Evolutionary conservation across 2,329 filamentous ascomycete genomes (phyloP), one percentile per base, ranked within the genome.

Genomic region (Diaporthe aspalathi): DNA sequence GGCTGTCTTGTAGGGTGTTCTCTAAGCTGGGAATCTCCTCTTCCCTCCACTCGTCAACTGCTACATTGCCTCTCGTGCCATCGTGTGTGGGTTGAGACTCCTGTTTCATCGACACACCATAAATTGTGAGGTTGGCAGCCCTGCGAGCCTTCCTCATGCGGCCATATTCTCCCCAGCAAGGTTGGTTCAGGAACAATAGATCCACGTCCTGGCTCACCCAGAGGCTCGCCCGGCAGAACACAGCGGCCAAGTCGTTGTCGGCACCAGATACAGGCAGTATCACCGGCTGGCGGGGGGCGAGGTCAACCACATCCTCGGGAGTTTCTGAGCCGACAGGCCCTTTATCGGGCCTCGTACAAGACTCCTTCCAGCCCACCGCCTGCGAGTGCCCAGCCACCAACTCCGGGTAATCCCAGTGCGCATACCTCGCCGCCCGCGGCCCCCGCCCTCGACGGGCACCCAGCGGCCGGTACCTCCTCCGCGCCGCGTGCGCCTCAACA

Each of bases 171-270:
- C 72, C 35, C 78, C 78, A 78, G 35, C 53, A 22, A 7, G 77
- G 75, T 17, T 75, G 71, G 57, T 82, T 79, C 17, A 83, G 49
- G 20, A 82, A 75, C 17, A 84, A 73, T 11, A 83, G 77, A 20
- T 78, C 73, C 14, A 75, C 76, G 49, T 74, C 75, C 1, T 71
- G 67, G 4, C 75, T 70, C 20, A 74, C 68, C 81, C 82, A 83
- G 16, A 82, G 57, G 24, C 79, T 81, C 7, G 76, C 80, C 5
- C 78, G 79, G 29, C 79, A 80, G 40, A 83, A 80, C 17, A 79
- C 66, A 11, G 75, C 78, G 1, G 73, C 74, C 8, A 72, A 5
- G 24, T 76, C 74, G 6, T 74, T 77, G 5, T 72, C 63, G 20
- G 14, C 12, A 5, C 53, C 57, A 0, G 76, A 76, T 56, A 78